Percentiles rank a stretch among this genome's conserved stretches.
phyloP scores from a whole-genome alignment of 1,139 yeast species.

The Debaryomyces robertsiae region DNA sequence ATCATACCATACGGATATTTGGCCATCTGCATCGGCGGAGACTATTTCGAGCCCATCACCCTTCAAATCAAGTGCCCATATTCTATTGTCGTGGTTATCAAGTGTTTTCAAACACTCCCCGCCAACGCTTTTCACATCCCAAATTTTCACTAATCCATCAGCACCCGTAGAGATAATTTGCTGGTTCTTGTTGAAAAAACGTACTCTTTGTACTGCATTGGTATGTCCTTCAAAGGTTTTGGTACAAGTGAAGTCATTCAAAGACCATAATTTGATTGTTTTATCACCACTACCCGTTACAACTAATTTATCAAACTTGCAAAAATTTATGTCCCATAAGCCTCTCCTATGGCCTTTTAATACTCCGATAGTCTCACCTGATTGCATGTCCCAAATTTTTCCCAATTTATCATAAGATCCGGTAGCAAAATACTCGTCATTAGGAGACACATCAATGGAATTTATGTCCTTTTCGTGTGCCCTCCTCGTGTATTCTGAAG shows the following conservation, averaged over 20 bases:
- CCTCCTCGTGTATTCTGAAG: slow-evolving; percentile 83
- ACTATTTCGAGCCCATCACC: slow-evolving; percentile 70
- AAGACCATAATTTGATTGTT: slow-evolving; percentile 85
- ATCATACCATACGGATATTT: slow-evolving; percentile 85
- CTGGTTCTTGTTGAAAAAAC: slow-evolving; percentile 64
- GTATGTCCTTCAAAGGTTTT: slow-evolving; percentile 94
- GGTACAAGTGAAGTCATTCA: slow-evolving; percentile 70
- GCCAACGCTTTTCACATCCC: slow-evolving; percentile 66
- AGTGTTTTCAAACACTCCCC: slow-evolving; percentile 83
- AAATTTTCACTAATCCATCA: slow-evolving; percentile 87
- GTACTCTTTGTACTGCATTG: slow-evolving; percentile 83
- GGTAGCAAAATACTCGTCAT: slow-evolving; percentile 84
- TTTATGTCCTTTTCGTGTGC: slow-evolving; percentile 98
- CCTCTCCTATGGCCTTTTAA: slow-evolving; percentile 92
- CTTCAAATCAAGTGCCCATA: slow-evolving; percentile 81
- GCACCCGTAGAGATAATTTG: slow-evolving; percentile 88
- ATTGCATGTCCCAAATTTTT: slow-evolving; percentile 80
- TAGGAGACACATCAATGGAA: slow-evolving; percentile 83
- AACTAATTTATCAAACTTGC: slow-evolving; percentile 71
- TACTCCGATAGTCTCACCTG: slow-evolving; percentile 84
- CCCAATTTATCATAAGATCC: slow-evolving; percentile 95
- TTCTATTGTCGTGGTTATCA: slow-evolving; percentile 90
- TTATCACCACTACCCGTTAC: slow-evolving; percentile 91
- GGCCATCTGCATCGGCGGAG: slow-evolving; percentile 95
- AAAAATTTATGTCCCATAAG: slow-evolving; percentile 87